phyloP scores from a whole-genome alignment of 148 eudicot species.

The Vaccinium corymbosum region DNA sequence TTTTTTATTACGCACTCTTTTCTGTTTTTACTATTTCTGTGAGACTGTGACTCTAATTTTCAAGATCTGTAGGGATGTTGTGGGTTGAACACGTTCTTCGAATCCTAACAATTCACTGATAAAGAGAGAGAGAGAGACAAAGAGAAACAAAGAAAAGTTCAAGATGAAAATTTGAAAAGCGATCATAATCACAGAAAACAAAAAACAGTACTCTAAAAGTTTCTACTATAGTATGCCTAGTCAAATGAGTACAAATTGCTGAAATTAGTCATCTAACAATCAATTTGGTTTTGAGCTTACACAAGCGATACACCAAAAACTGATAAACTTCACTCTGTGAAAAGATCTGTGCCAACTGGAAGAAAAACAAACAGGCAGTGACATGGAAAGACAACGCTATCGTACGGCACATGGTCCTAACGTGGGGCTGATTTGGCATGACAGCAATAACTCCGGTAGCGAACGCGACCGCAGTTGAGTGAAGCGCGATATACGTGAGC shows the following conservation, averaged over 20 bases:
- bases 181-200: no score
- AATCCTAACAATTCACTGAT: no score
- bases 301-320: not conserved
- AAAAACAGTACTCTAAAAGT: no score
- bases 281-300: conserved; percentile 2
- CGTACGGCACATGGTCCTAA: not conserved
- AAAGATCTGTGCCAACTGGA: not conserved
- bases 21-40: no score
- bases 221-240: not conserved
- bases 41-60: no score
- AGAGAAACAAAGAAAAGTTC: no score
- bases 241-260: not conserved
- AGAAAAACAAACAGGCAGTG: not conserved
- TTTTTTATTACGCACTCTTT: no score
- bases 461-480: not conserved
- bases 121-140: no score
- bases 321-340: not conserved
- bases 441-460: not conserved
- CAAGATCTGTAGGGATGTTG: no score
- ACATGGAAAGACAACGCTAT: not conserved
- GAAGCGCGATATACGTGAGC: not conserved
- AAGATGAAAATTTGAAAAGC: no score
- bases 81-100: no score
- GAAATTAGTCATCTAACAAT: not conserved
- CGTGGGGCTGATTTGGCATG: not conserved